Conservation (phyloP, 2,329 filamentous ascomycete species). For the Myriangium duriaei region DNA sequence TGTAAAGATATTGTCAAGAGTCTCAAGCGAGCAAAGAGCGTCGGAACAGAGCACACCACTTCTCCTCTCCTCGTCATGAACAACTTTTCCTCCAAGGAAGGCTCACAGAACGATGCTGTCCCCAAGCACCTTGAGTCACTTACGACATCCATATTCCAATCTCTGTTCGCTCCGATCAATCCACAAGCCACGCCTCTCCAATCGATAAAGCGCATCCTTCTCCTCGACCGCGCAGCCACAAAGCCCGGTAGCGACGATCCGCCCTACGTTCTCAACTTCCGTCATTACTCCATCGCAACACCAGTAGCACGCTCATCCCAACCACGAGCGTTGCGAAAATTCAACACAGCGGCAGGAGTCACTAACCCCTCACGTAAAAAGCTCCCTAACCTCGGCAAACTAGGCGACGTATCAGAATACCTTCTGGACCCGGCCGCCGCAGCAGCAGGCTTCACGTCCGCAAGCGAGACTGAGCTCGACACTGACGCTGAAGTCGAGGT, state of each 20-base stretch:
- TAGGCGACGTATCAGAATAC: slow-evolving; percentile 90
- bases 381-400: slow-evolving; percentile 77
- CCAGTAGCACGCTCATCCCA: slow-evolving; percentile 59
- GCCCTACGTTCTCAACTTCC: slow-evolving; percentile 68
- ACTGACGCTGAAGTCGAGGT: slow-evolving; percentile 95
- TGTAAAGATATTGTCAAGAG: slow-evolving; percentile 80
- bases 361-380: slow-evolving; percentile 38
- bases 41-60: slow-evolving; percentile 66
- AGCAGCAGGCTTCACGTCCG: slow-evolving; percentile 69
- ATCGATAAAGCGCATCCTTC: slow-evolving; percentile 81
- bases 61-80: slow-evolving; percentile 97
- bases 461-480: slow-evolving; percentile 83
- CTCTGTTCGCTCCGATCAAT: slow-evolving; percentile 89
- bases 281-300: slow-evolving; percentile 92
- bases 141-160: slow-evolving; percentile 88
- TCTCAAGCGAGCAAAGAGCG: slow-evolving; percentile 69
- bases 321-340: slow-evolving; percentile 67
- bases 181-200: slow-evolving; percentile 79
- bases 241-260: slow-evolving; percentile 20
- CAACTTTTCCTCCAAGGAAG: slow-evolving; percentile 58
- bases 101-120: slow-evolving; percentile 48
- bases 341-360: slow-evolving; percentile 77
- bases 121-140: slow-evolving; percentile 90
- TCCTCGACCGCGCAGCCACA: slow-evolving; percentile 66
- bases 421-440: slow-evolving; percentile 67